A percentile compares a stretch with the other conserved stretches of the same genome.
Evolutionary conservation across 345 rosid genomes (phyloP).

Genomic region (Nephelium lappaceum): DNA sequence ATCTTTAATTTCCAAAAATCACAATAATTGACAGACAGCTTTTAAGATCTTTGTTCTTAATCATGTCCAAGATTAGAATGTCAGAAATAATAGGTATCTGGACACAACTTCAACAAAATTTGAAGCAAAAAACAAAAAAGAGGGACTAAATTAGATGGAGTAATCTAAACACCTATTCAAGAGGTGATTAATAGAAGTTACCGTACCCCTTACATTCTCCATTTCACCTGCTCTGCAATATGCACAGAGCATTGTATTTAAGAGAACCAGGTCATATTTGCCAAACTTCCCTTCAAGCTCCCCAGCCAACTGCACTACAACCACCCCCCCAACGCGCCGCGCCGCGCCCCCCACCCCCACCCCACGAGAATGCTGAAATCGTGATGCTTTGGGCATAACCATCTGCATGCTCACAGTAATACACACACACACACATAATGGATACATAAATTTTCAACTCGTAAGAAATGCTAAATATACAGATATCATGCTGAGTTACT

Average conservation of each 20-base stretch:
- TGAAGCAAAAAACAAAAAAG: no score
- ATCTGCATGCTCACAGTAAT: slow-evolving; percentile 50
- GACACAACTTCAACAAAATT: no score
- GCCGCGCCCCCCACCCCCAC: no score
- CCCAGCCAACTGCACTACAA: slow-evolving; percentile 56
- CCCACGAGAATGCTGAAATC: slow-evolving; percentile 88
- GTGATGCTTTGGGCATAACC: slow-evolving; percentile 95
- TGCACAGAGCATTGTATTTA: no score
- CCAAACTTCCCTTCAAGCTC: slow-evolving; percentile 69
- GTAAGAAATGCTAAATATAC: slow-evolving; percentile 1
- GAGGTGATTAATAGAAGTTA: no score
- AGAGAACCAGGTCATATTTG: slow-evolving; percentile 80
- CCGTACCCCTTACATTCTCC: no score
- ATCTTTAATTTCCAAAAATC: not conserved
- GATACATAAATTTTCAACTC: not conserved
- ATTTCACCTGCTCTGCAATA: no score
- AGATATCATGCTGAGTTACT: not conserved
- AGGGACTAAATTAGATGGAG: no score
- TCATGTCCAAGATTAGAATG: not conserved
- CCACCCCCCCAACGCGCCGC: no score
- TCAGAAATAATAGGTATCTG: not conserved
- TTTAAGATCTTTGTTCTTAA: not conserved
- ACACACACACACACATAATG: no score
- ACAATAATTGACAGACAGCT: not conserved
- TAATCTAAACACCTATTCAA: no score